Percentiles rank a stretch among this genome's conserved stretches.
These are phyloP conservation scores for Neurospora sp. DNA, from an alignment of 495 filamentous ascomycete species.

Conservation along the genomic window DNA sequence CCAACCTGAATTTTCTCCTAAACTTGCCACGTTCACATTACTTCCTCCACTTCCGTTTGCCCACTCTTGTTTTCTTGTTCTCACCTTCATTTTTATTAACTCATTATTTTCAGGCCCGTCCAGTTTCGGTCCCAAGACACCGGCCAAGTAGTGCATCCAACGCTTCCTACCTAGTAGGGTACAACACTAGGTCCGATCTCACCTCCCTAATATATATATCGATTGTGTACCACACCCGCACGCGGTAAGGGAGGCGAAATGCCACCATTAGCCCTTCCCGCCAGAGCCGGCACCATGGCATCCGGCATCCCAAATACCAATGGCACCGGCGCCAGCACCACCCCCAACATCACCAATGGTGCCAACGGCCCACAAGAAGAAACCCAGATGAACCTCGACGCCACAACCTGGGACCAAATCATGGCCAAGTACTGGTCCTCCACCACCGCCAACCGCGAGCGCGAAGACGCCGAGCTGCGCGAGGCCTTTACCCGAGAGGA, in stretches of 20 bases:
- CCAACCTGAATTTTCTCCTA: not conserved
- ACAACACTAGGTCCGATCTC: not conserved
- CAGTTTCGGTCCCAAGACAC: not conserved
- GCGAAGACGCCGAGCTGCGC: constrained; percentile 10
- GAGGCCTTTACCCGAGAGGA: not conserved
- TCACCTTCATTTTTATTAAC: not conserved
- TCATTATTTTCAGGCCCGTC: not conserved
- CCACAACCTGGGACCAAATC: constrained; percentile 16
- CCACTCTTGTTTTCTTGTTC: not conserved
- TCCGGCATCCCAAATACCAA: not conserved
- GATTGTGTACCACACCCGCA: not conserved
- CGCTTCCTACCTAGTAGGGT: not conserved
- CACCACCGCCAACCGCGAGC: constrained; percentile 2
- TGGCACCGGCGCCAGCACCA: not conserved
- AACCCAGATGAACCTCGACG: not conserved
- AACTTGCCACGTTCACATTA: not conserved
- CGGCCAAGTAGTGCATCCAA: not conserved
- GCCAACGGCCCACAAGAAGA: not conserved
- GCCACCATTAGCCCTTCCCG: not conserved
- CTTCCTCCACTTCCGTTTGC: not conserved
- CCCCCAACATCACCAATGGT: not conserved
- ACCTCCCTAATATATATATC: not conserved
- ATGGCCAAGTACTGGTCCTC: constrained; percentile 18
- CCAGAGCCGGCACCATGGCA: not conserved
- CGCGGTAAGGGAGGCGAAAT: not conserved